These are phyloP conservation scores for Parasarocladium wereldwijsianum DNA, from an alignment of 2,329 filamentous ascomycete genomes.

Conservation along the genomic window DNA sequence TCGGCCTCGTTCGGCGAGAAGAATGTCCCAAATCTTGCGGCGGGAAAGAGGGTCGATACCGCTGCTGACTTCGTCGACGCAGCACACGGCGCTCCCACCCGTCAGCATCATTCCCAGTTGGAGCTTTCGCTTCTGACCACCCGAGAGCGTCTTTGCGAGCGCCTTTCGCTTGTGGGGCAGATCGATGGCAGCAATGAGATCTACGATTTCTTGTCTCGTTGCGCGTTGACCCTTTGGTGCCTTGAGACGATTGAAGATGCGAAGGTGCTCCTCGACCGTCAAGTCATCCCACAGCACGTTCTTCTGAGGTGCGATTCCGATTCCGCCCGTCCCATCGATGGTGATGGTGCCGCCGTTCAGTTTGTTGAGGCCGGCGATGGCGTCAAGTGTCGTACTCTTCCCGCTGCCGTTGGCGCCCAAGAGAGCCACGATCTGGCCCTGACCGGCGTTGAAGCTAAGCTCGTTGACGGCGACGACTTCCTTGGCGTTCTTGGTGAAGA, in stretches of 20 bases:
- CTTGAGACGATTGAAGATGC: conserved; percentile 74
- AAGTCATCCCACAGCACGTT: conserved; percentile 89
- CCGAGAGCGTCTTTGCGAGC: conserved; percentile 63
- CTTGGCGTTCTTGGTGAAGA: conserved; percentile 27
- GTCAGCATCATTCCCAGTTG: conserved; percentile 94
- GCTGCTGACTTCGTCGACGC: conserved; percentile 80
- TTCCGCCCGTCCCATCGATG: conserved; percentile 61
- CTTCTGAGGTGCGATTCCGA: conserved; percentile 83
- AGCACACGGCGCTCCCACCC: conserved; percentile 75
- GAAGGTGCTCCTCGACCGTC: conserved; percentile 72
- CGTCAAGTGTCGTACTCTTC: conserved; percentile 80
- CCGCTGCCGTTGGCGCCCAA: conserved; percentile 83
- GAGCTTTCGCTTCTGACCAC: conserved; percentile 83
- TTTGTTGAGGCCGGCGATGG: conserved; percentile 69
- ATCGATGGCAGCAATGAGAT: conserved; percentile 58
- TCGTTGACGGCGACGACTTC: conserved; percentile 67
- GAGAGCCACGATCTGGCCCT: conserved; percentile 73
- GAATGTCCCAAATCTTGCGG: conserved; percentile 87
- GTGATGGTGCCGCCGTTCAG: conserved; percentile 63
- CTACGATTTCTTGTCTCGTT: conserved; percentile 39
- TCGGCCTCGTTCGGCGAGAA: conserved; percentile 67
- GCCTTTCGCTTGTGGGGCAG: conserved; percentile 60
- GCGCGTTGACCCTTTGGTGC: conserved; percentile 37
- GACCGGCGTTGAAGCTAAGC: conserved; percentile 54
- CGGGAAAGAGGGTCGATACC: conserved; percentile 78